Evolutionary conservation across 768 basidiomycete genomes (phyloP).

Genomic region (Naematelia encephala): DNA sequence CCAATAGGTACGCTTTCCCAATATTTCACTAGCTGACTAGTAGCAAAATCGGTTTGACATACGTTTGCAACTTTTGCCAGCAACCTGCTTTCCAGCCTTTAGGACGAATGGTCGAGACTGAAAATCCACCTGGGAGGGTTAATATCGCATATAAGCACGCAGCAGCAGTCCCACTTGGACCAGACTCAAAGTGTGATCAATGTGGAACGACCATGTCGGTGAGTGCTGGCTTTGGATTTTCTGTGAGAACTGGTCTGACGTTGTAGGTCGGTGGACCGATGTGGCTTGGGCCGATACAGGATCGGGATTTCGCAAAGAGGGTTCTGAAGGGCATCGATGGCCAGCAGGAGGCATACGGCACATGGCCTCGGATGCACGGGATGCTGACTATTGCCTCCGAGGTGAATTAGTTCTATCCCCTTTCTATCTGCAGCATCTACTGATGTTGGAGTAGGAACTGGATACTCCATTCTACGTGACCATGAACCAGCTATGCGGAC

Average conservation of each 20-base stretch:
- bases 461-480: conserved; percentile 43
- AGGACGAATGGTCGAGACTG: conserved; percentile 67
- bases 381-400: conserved; percentile 90
- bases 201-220: conserved; percentile 77
- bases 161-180: conserved; percentile 59
- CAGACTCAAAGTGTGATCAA: conserved; percentile 69
- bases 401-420: conserved; percentile 54
- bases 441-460: conserved; percentile 29
- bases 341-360: conserved; percentile 68
- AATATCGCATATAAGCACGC: conserved; percentile 69
- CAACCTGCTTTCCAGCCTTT: conserved; percentile 77
- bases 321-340: conserved; percentile 70
- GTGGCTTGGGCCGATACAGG: conserved; percentile 89
- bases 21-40: conserved; percentile 3
- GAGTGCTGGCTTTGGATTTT: conserved; percentile 31
- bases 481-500: conserved; percentile 27
- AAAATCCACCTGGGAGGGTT: conserved; percentile 58
- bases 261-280: conserved; percentile 84
- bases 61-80: conserved; percentile 80
- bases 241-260: neutral
- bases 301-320: conserved; percentile 66
- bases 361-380: conserved; percentile 80
- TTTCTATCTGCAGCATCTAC: neutral
- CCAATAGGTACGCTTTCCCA: conserved; percentile 61
- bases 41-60: conserved; percentile 81